Evolutionary conservation across 768 basidiomycete genomes (phyloP).

Genomic region (Kwoniella sp.): DNA sequence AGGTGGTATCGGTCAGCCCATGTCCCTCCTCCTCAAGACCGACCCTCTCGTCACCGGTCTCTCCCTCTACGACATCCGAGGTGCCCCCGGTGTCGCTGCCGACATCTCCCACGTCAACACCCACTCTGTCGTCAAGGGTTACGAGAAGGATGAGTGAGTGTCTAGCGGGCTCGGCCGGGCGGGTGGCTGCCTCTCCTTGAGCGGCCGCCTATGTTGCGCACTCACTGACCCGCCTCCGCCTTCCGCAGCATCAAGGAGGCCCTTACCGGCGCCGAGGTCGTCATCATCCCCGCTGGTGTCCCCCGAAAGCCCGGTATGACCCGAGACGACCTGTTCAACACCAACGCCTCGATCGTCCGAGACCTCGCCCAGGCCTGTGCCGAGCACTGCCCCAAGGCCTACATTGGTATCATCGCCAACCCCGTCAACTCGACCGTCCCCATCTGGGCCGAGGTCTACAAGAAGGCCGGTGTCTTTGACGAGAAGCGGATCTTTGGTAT

Average conservation of each 20-base stretch:
- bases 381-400: conserved; percentile 75
- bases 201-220: neutral
- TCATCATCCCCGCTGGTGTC: conserved; percentile 94
- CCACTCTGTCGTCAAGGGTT: conserved; percentile 62
- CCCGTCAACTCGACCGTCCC: conserved; percentile 99
- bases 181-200: neutral
- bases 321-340: conserved; percentile 62
- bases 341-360: conserved; percentile 94
- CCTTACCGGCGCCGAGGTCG: conserved; percentile 77
- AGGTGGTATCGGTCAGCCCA: conserved; percentile 63
- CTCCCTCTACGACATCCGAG: conserved; percentile 78
- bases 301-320: conserved; percentile 68
- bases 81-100: conserved; percentile 91
- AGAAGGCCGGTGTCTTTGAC: conserved; percentile 84
- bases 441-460: conserved; percentile 90
- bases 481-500: conserved; percentile 96
- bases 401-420: conserved; percentile 95
- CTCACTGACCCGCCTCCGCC: neutral
- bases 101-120: conserved; percentile 95
- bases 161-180: neutral
- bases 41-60: conserved; percentile 81
- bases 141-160: conserved; percentile 44
- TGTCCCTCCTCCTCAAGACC: conserved; percentile 86
- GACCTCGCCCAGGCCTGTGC: conserved; percentile 90
- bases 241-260: conserved; percentile 57